Conservation (phyloP, 1,284 basidiomycete species). For the Pseudomicrostroma phylloplanum region DNA sequence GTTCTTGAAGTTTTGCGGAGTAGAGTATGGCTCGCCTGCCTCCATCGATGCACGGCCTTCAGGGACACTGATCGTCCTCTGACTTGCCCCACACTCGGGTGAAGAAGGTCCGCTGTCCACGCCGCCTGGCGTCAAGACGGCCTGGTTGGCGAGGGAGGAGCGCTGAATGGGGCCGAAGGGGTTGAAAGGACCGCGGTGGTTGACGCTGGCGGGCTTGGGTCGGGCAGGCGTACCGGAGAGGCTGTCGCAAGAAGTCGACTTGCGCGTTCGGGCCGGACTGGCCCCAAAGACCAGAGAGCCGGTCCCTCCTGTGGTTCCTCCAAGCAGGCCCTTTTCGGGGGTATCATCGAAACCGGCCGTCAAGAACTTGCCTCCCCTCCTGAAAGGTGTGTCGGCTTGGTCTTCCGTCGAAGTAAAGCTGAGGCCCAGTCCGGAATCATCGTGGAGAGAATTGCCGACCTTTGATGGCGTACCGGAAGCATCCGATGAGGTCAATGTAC, state of each 20-base stretch:
- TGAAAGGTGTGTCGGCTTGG: background rate
- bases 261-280: slow-evolving; percentile 1
- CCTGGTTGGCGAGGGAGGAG: slow-evolving; percentile 33
- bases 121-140: slow-evolving; percentile 5
- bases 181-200: slow-evolving; percentile 9
- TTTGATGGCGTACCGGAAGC: no score
- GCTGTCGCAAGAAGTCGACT: slow-evolving; percentile 8
- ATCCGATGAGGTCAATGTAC: no score
- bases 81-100: slow-evolving; percentile 15
- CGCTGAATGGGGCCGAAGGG: slow-evolving; percentile 30
- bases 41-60: slow-evolving; percentile 11
- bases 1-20: slow-evolving; percentile 52
- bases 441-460: background rate
- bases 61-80: slow-evolving; percentile 10
- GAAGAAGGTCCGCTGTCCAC: slow-evolving; percentile 13
- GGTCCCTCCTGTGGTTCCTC: no score
- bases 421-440: background rate
- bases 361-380: background rate
- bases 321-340: background rate
- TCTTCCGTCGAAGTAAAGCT: background rate
- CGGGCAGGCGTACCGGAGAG: slow-evolving; percentile 8
- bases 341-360: slow-evolving; percentile 11
- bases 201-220: slow-evolving; percentile 2
- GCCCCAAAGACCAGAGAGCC: slow-evolving; percentile 10
- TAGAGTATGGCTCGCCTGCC: slow-evolving; percentile 23